Conservation (phyloP, 495 filamentous ascomycete genomes). For the Lasiosphaeriaceae sp. region DNA sequence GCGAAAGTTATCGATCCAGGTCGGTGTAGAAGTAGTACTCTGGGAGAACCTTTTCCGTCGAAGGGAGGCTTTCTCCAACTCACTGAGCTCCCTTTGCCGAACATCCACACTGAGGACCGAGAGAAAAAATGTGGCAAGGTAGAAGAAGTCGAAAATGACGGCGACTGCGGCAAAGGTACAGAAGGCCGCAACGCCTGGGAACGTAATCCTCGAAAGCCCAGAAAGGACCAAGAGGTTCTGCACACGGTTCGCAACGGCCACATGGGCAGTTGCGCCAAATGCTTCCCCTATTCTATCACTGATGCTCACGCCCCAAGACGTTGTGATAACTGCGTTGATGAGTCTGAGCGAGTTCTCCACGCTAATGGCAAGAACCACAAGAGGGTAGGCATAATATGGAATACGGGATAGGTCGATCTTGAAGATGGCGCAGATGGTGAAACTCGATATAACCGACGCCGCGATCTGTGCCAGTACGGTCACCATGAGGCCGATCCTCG, state of each 20-base stretch:
- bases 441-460: slow-evolving; percentile 62
- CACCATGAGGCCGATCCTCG: slow-evolving; percentile 60
- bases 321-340: slow-evolving; percentile 65
- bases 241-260: slow-evolving; percentile 54
- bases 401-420: slow-evolving; percentile 59
- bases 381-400: slow-evolving; percentile 60
- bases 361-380: slow-evolving; percentile 66
- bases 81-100: slow-evolving; percentile 59
- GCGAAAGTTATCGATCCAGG: slow-evolving; percentile 47
- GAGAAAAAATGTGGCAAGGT: slow-evolving; percentile 67
- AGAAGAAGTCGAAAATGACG: slow-evolving; percentile 64
- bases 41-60: slow-evolving; percentile 25
- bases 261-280: slow-evolving; percentile 63
- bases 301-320: slow-evolving; percentile 57
- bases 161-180: slow-evolving; percentile 68
- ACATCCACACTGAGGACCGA: slow-evolving; percentile 72
- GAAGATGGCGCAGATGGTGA: slow-evolving; percentile 58
- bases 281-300: slow-evolving; percentile 60
- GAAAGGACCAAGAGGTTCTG: slow-evolving; percentile 59
- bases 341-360: slow-evolving; percentile 70
- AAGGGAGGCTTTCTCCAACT: slow-evolving; percentile 43
- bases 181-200: slow-evolving; percentile 61
- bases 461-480: slow-evolving; percentile 62
- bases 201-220: slow-evolving; percentile 53
- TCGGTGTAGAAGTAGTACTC: slow-evolving; percentile 23